Percentiles rank a stretch among this genome's conserved stretches.
phyloP scores from a whole-genome alignment of 805 yeast genomes.

The Myxozyma vanderwaltii region DNA sequence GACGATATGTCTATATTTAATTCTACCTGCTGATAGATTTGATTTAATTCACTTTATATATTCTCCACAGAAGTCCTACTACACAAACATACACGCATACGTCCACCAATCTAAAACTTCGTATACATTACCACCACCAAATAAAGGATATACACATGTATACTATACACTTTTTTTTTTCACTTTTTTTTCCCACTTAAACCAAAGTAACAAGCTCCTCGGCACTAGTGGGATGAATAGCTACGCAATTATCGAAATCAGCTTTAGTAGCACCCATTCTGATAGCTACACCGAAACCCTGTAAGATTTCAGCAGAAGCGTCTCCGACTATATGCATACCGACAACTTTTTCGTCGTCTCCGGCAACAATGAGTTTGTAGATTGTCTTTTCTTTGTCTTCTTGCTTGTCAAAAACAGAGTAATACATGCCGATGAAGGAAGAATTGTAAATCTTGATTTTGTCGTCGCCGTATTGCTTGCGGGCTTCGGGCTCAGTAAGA shows the following conservation, averaged over 20 bases:
- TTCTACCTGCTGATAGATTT: too few relatives aligned
- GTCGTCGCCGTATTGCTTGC: conserved; percentile 73
- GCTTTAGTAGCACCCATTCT: conserved; percentile 99
- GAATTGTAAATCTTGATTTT: conserved; percentile 80
- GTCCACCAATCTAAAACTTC: too few relatives aligned
- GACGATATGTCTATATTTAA: too few relatives aligned
- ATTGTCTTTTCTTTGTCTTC: conserved; percentile 78
- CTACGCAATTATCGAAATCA: conserved; percentile 94
- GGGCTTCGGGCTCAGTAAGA: conserved; percentile 75
- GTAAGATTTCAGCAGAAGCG: conserved; percentile 84
- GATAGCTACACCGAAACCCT: conserved; percentile 97
- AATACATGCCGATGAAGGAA: conserved; percentile 87
- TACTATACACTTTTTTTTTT: too few relatives aligned
- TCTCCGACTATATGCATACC: conserved; percentile 96
- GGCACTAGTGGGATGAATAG: conserved; percentile 98
- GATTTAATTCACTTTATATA: too few relatives aligned
- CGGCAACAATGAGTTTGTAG: conserved; percentile 78
- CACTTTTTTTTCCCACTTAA: too few relatives aligned
- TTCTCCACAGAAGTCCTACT: too few relatives aligned
- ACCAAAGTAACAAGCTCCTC: conserved; percentile 92
- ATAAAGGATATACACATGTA: too few relatives aligned
- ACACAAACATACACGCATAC: too few relatives aligned
- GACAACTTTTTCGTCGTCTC: conserved; percentile 86
- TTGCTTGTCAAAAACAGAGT: conserved; percentile 72
- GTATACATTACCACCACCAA: too few relatives aligned